Conservation (phyloP, 208 protist species). For the Acanthamoeba culbertsoni region DNA sequence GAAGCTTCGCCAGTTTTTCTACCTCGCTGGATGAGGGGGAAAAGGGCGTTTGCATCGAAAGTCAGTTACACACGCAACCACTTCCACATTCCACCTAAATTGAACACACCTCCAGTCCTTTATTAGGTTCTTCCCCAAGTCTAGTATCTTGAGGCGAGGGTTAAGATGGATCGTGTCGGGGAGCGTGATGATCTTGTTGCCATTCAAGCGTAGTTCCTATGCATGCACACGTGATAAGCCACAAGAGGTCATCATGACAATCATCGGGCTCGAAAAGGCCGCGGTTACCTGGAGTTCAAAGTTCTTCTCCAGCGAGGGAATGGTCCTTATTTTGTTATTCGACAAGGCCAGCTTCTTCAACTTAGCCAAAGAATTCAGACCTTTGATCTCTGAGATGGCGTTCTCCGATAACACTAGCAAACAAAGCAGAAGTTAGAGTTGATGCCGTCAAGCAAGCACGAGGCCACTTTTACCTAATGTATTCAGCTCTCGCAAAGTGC, state of each 20-base stretch:
- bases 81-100: too few relatives aligned
- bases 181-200: conserved; percentile 69
- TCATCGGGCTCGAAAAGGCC: too few relatives aligned
- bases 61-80: too few relatives aligned
- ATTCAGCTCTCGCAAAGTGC: conserved; percentile 16
- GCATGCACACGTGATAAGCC: neutral
- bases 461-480: neutral
- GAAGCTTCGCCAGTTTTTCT: conserved; percentile 49
- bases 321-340: conserved; percentile 64
- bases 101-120: neutral
- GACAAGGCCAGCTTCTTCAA: conserved; percentile 71
- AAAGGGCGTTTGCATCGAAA: neutral
- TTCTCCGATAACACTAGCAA: conserved; percentile 73
- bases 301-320: conserved; percentile 63
- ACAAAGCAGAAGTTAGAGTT: neutral
- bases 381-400: conserved; percentile 57
- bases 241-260: neutral
- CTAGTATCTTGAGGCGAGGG: conserved; percentile 57
- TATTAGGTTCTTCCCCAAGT: conserved; percentile 69
- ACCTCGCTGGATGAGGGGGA: neutral
- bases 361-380: conserved; percentile 34
- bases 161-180: conserved; percentile 67
- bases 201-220: conserved; percentile 70
- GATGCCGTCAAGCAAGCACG: neutral
- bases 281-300: conserved; percentile 35